Percentiles rank a stretch among this genome's conserved stretches.
These are phyloP conservation scores for Cercophora newfieldiana DNA, from an alignment of 495 filamentous ascomycete genomes.

Conservation along the genomic window DNA sequence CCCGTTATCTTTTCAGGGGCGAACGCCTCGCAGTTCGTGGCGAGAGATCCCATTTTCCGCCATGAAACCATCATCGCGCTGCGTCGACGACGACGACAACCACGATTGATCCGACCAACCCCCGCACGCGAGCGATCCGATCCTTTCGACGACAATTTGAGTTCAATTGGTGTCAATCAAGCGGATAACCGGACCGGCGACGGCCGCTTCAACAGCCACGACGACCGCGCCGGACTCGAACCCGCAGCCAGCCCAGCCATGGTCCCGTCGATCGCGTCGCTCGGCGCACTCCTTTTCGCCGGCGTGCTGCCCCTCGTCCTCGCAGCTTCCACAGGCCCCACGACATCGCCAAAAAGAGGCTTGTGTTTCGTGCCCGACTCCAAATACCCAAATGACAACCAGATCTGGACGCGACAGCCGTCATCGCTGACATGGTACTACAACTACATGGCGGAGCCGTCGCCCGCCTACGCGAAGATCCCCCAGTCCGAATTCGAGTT, in stretches of 20 bases:
- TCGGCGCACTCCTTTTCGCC: not conserved
- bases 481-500: conserved; percentile 60
- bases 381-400: conserved; percentile 55
- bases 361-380: conserved; percentile 61
- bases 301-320: conserved; percentile 14
- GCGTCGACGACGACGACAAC: no score
- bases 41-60: no score
- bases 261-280: not conserved
- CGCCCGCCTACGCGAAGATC: conserved; percentile 45
- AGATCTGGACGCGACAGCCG: conserved; percentile 53
- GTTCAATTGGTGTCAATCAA: no score
- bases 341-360: conserved; percentile 65
- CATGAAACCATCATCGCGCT: no score
- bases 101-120: no score
- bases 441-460: conserved; percentile 63
- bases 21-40: no score
- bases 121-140: no score
- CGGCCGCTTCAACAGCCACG: not conserved
- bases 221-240: not conserved
- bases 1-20: no score
- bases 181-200: not conserved
- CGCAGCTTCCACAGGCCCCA: conserved; percentile 22
- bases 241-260: not conserved
- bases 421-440: conserved; percentile 79
- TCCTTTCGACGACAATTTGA: no score